Evolutionary conservation across 2,329 filamentous ascomycete species (phyloP), one percentile per base, ranked within the genome.

Genomic region (Neofusicoccum sp.): DNA sequence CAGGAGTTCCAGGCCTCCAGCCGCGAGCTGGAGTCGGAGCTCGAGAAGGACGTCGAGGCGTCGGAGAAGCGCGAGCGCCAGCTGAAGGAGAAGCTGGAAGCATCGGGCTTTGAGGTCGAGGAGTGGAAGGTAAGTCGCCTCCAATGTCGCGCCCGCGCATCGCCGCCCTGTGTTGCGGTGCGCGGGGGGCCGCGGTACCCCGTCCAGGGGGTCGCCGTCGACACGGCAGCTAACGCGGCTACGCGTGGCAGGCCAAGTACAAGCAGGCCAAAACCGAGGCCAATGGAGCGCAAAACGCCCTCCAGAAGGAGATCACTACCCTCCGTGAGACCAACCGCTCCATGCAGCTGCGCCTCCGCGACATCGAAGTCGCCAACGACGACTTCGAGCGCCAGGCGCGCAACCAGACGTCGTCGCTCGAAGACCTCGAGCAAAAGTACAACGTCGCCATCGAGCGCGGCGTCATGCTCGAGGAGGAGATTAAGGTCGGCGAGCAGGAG

Each of bases 341-440:
- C 3, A 79, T 97, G 65, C 90, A 95, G 71, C 82, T 97, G 66
- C 91, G 86, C 77, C 81, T 99, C 64, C 89, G 95, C 69, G 95
- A 99, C 76, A 97, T 94, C 70, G 95, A 99, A 78, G 95, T 99
- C 62, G 92, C 91, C 75, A 99, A 98, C 79, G 95, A 99, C 82
- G 95, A 99, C 77, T 97, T 94, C 74, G 95, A 99, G 81, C 89
- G 93, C 68, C 94, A 98, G 80, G 94, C 95, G 69, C 89, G 95
- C 70, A 95, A 97, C 77, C 97, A 94, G 33, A 93, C 92, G 39
- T 97, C 93, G 48, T 97, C 94, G 56, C 86, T 98, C 66, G 95
- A 99, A 79, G 95, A 99, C 74, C 84, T 99, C 77, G 95, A 99
- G 79, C 94, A 91, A 66, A 99, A 98, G 78, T 97, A 95, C 78